Percentiles rank a stretch among this genome's conserved stretches.
phyloP scores from a whole-genome alignment of 768 basidiomycete species.

The Podaxis sp. region DNA sequence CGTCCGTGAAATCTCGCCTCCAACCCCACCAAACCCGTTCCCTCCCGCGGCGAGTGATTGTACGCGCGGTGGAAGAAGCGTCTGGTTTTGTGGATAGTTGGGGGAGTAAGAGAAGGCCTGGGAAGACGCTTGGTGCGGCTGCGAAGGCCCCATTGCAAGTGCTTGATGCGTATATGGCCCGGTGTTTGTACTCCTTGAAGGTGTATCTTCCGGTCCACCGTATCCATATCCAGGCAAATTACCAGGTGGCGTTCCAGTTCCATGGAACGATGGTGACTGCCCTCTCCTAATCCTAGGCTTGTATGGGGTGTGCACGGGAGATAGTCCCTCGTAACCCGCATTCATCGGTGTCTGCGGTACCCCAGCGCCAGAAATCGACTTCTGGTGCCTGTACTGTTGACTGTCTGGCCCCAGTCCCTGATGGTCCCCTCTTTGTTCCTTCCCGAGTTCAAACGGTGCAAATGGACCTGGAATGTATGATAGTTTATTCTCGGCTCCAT shows the following conservation, averaged over 20 bases:
- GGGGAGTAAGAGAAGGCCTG: constrained; percentile 16
- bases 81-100: constrained; percentile 17
- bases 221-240: constrained; percentile 32
- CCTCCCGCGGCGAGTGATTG: constrained; percentile 34
- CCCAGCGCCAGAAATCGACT: constrained; percentile 2
- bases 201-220: constrained; percentile 45
- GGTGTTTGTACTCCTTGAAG: constrained; percentile 34
- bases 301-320: constrained; percentile 66
- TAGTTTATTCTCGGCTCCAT: constrained; percentile 66
- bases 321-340: constrained; percentile 24
- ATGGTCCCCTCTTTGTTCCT: constrained; percentile 45
- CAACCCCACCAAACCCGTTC: constrained; percentile 19
- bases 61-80: constrained; percentile 45
- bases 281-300: constrained; percentile 65
- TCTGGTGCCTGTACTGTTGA: constrained; percentile 7
- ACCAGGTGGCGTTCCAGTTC: constrained; percentile 31
- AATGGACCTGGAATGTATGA: constrained; percentile 69
- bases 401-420: constrained; percentile 5
- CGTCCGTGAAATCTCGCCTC: constrained; percentile 59
- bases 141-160: constrained; percentile 50
- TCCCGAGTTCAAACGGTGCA: constrained; percentile 63
- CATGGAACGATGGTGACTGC: constrained; percentile 42
- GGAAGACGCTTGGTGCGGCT: constrained; percentile 23
- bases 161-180: constrained; percentile 49
- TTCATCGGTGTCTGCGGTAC: constrained; percentile 34